Conservation (phyloP, 345 rosid genomes). For the Gossypium anomalum region DNA sequence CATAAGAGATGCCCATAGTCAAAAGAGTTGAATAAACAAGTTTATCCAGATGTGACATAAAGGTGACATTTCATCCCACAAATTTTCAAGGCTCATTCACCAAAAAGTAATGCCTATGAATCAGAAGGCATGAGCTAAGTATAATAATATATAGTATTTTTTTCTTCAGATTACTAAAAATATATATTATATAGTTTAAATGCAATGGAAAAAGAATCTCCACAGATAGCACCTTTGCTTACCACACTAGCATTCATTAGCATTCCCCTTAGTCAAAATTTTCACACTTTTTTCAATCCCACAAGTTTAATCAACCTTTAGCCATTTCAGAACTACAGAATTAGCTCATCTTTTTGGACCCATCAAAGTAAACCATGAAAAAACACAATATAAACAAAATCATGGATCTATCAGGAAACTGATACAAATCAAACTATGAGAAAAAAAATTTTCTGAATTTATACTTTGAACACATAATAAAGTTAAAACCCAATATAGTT, state of each 20-base stretch:
- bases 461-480: background rate
- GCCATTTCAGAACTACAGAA: background rate
- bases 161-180: background rate
- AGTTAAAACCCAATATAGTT: background rate
- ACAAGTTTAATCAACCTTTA: background rate
- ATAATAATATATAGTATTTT: background rate
- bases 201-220: background rate
- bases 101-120: background rate
- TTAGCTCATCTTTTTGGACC: too few species aligned
- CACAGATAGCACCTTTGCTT: background rate
- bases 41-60: background rate
- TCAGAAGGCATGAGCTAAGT: background rate
- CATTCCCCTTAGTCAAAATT: background rate
- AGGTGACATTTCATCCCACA: background rate
- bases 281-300: too few species aligned
- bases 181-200: background rate
- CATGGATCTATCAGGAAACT: background rate
- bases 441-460: constrained; percentile 1
- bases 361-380: background rate
- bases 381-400: background rate
- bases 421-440: background rate
- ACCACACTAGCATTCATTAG: background rate
- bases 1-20: background rate
- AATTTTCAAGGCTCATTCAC: background rate
- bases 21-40: constrained; percentile 1